Base-by-base conservation (phyloP, 148 eudicot genomes). In the Salicornia ramosissima region DNA sequence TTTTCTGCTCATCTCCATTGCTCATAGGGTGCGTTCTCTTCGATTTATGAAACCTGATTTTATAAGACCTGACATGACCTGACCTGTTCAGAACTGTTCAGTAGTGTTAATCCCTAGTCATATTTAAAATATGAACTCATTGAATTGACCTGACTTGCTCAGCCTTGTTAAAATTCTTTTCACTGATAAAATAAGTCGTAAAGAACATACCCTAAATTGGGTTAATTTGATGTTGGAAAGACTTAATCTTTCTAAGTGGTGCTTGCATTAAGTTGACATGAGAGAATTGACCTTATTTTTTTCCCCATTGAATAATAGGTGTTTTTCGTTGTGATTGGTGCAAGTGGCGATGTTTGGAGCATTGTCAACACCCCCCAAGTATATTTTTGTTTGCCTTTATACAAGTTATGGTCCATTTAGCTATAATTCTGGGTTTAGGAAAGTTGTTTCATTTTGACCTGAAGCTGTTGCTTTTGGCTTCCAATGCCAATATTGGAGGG, bases 401-500 rank as follows among this genome's bases (percentile, higher is more conserved):
- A 73, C 98, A 90, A 81, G 89, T 93, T 43, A 68, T 82, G 3
- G 80, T 88, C 31, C 98, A 90, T 76, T 86, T 92, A 54, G 65
- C 73, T 8, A 65, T 88, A 58, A 71, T 82, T 63, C 87, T 93
- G n/a, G 90, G 89, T 25, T 59, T 88, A 22, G 96, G 96, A 21
- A 88, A 83, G 53, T 31, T 88, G 54, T 78, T 88, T 30, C 29
- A 75, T 19, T 65, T 88, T 7, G 96, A 93, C n/a, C 72, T 76
- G 34, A 88, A 75, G 74, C 72, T 81, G 46, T 72, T 93, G 78
- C 89, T 93, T 62, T 67, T 90, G 56, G 98, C 95, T 60, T 90
- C 96, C 13, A 90, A 90, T 68, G 98, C 98, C 18, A 93, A 90
- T 39, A 80, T 93, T 18, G 98, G 96, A 50, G 98, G 98, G 24